A percentile compares a stretch with the other conserved stretches of the same genome.
These are phyloP conservation scores for Aspergillus nidulans DNA, from an alignment of 495 filamentous ascomycete species.

Conservation along the genomic window DNA sequence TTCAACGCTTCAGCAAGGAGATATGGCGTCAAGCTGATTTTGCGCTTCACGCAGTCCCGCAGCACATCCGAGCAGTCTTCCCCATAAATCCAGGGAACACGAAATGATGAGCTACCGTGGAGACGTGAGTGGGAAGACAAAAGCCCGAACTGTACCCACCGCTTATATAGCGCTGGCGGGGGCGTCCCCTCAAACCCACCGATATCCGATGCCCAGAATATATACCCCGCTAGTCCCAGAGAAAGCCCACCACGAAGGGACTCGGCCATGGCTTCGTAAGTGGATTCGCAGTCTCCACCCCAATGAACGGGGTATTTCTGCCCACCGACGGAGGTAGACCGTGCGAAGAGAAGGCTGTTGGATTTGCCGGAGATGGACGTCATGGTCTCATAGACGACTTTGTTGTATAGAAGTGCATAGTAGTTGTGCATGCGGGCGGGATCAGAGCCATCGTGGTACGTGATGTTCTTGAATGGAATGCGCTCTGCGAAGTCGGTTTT, in stretches of 20 bases:
- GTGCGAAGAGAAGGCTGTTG: constrained; percentile 63
- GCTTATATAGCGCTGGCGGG: constrained; percentile 65
- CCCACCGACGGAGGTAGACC: constrained; percentile 60
- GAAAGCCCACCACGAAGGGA: constrained; percentile 64
- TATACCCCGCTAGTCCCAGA: constrained; percentile 61
- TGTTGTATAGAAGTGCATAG: constrained; percentile 68
- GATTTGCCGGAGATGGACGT: constrained; percentile 52
- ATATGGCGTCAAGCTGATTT: constrained; percentile 61
- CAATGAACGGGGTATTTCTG: constrained; percentile 65
- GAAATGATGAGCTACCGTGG: constrained; percentile 63
- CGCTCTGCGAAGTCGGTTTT: constrained; percentile 74
- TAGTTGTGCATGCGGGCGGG: constrained; percentile 69
- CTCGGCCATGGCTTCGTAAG: constrained; percentile 69
- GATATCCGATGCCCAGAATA: constrained; percentile 69
- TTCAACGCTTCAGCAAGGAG: constrained; percentile 51
- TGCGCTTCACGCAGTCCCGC: constrained; percentile 54
- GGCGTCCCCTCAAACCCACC: constrained; percentile 70
- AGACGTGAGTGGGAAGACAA: constrained; percentile 64
- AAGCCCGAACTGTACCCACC: constrained; percentile 70
- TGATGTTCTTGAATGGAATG: constrained; percentile 58
- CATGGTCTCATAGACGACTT: constrained; percentile 62
- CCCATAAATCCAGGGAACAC: constrained; percentile 69
- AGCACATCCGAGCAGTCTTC: constrained; percentile 56
- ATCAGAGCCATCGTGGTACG: constrained; percentile 54
- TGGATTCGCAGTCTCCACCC: constrained; percentile 69